Evolutionary conservation across 1,284 basidiomycete species (phyloP).

Genomic region (Ustilago shanxiensis): DNA sequence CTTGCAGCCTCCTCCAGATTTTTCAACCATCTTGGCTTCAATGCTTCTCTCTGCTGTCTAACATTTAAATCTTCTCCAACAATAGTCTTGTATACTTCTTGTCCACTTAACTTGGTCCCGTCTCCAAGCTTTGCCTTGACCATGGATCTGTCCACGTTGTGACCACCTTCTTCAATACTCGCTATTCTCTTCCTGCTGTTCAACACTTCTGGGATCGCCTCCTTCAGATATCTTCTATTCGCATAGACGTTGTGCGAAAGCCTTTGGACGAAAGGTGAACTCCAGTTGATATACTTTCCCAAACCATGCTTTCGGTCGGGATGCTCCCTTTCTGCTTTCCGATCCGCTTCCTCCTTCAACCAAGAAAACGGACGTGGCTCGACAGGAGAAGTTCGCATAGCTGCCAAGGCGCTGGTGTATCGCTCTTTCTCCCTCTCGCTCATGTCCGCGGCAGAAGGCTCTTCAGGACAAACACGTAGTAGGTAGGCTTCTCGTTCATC

Average conservation of each 20-base stretch:
- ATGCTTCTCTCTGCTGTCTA: slow-evolving; percentile 28
- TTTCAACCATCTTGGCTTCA: slow-evolving; percentile 51
- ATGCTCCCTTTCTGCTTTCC: slow-evolving; percentile 28
- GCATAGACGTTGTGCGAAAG: slow-evolving; percentile 41
- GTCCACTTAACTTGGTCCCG: slow-evolving; percentile 18
- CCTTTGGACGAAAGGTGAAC: slow-evolving; percentile 40
- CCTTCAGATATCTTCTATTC: slow-evolving; percentile 38
- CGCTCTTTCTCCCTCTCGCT: slow-evolving; percentile 21
- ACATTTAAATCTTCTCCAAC: slow-evolving; percentile 18
- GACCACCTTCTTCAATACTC: slow-evolving; percentile 23
- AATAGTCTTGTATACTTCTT: slow-evolving; percentile 34
- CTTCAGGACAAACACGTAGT: background rate
- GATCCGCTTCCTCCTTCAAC: slow-evolving; percentile 12
- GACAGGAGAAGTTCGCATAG: slow-evolving; percentile 8
- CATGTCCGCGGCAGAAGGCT: slow-evolving; percentile 9
- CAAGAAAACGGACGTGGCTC: slow-evolving; percentile 35
- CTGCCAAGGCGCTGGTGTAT: background rate
- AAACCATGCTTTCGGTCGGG: slow-evolving; percentile 40
- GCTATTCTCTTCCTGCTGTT: slow-evolving; percentile 34
- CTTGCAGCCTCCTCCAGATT: slow-evolving; percentile 15
- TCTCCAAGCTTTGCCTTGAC: slow-evolving; percentile 15
- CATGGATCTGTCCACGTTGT: slow-evolving; percentile 23
- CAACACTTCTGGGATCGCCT: slow-evolving; percentile 36
- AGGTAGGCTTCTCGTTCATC: slow-evolving; percentile 41
- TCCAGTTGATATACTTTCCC: slow-evolving; percentile 45